These are phyloP conservation scores for Melocanna baccifera DNA, from an alignment of 176 grass and related monocot species.

Conservation along the genomic window DNA sequence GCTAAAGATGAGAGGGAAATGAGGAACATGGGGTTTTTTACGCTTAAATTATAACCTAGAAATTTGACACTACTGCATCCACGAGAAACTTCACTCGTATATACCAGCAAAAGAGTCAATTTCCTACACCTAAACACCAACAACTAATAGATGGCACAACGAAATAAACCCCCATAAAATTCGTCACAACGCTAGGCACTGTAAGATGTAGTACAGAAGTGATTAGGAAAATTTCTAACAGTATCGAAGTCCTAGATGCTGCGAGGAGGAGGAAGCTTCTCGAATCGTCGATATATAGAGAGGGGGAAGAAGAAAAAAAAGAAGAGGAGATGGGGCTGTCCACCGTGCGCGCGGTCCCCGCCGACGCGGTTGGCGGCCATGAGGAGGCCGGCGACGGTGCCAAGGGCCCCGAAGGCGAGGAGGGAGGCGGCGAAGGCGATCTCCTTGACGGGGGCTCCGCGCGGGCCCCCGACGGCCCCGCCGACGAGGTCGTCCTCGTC, in stretches of 20 bases:
- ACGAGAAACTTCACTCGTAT: neutral
- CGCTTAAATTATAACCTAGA: neutral
- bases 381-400: constrained; percentile 48
- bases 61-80: neutral
- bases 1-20: neutral
- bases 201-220: neutral
- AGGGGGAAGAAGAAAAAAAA: neutral
- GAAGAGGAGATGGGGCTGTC: neutral
- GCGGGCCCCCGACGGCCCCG: constrained; percentile 45
- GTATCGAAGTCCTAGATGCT: neutral
- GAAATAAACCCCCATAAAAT: neutral
- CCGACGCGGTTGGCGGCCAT: constrained; percentile 85
- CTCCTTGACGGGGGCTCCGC: constrained; percentile 88
- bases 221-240: neutral
- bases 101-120: neutral
- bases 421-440: constrained; percentile 92
- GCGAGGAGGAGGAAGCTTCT: neutral
- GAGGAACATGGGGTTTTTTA: neutral
- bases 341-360: constrained; percentile 85
- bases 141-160: neutral
- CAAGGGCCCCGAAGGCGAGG: constrained; percentile 80
- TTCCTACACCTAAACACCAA: neutral
- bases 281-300: neutral
- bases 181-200: neutral
- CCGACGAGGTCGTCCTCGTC: constrained; percentile 89